Evolutionary conservation across 495 filamentous ascomycete genomes (phyloP).

Genomic region (Tuber melanosporum): DNA sequence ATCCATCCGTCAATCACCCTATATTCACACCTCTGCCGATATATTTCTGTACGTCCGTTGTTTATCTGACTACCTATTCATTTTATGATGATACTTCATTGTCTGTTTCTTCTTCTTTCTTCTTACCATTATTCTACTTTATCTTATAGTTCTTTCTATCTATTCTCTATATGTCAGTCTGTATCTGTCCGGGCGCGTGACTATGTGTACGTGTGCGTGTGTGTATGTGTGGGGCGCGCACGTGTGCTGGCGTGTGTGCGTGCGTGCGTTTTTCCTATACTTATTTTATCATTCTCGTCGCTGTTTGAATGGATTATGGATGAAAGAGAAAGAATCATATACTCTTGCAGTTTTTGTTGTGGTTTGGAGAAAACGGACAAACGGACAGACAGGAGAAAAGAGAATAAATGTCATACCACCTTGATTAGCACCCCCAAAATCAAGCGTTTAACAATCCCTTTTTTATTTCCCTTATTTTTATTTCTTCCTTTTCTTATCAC

Average conservation of each 20-base stretch:
- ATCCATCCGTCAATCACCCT: not conserved
- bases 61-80: not conserved
- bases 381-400: not conserved
- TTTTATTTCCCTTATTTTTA: not conserved
- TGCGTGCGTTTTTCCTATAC: not conserved
- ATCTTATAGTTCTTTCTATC: not conserved
- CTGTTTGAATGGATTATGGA: not conserved
- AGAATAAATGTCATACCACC: not conserved
- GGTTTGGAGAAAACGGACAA: not conserved
- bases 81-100: not conserved
- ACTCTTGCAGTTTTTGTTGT: not conserved
- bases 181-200: not conserved
- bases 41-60: not conserved
- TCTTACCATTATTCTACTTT: constrained; percentile 1
- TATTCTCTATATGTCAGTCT: not conserved
- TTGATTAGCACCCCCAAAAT: not conserved
- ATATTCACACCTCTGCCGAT: not conserved
- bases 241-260: constrained; percentile 3
- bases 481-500: not conserved
- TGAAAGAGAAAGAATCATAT: not conserved
- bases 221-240: not conserved
- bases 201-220: not conserved
- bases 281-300: not conserved
- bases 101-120: not conserved
- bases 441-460: not conserved